Evolutionary conservation across 2,329 filamentous ascomycete genomes (phyloP).

Genomic region (Juglanconis oblonga): DNA sequence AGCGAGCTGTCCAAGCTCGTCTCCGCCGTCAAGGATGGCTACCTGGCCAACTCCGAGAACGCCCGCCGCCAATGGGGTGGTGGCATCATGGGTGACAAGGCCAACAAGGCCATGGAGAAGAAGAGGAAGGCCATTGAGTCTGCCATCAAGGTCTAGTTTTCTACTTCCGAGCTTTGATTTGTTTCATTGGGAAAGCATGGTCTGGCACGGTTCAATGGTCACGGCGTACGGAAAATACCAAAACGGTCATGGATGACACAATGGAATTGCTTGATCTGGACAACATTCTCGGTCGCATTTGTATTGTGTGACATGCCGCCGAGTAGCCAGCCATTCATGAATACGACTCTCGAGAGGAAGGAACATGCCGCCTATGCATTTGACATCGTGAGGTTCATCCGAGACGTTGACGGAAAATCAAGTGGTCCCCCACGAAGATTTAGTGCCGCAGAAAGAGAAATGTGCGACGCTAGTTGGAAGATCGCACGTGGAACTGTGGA

Average conservation of each 20-base stretch:
- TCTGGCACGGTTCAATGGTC: slow-evolving; percentile 18
- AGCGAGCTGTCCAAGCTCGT: slow-evolving; percentile 95
- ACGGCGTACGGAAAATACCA: slow-evolving; percentile 34
- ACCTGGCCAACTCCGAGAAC: slow-evolving; percentile 93
- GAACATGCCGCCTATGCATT: background rate
- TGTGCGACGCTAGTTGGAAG: background rate
- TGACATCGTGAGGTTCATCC: slow-evolving; percentile 3
- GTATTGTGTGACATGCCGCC: slow-evolving; percentile 21
- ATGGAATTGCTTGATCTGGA: slow-evolving; percentile 23
- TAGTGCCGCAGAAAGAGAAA: background rate
- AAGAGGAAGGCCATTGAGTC: slow-evolving; percentile 90
- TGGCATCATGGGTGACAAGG: slow-evolving; percentile 99
- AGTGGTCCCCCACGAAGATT: background rate
- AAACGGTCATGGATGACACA: slow-evolving; percentile 25
- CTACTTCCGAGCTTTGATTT: slow-evolving; percentile 17
- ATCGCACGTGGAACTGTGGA: background rate
- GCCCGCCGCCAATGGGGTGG: slow-evolving; percentile 94
- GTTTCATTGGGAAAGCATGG: slow-evolving; percentile 22
- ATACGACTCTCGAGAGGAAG: slow-evolving; percentile 20
- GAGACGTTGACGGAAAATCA: background rate
- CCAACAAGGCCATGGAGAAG: slow-evolving; percentile 73
- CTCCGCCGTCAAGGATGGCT: slow-evolving; percentile 95
- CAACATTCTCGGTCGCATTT: slow-evolving; percentile 18
- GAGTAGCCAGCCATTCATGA: slow-evolving; percentile 20
- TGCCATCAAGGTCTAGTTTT: slow-evolving; percentile 92